Evolutionary conservation across 257 asterid genomes (phyloP).

Genomic region (Henckelia pumila): DNA sequence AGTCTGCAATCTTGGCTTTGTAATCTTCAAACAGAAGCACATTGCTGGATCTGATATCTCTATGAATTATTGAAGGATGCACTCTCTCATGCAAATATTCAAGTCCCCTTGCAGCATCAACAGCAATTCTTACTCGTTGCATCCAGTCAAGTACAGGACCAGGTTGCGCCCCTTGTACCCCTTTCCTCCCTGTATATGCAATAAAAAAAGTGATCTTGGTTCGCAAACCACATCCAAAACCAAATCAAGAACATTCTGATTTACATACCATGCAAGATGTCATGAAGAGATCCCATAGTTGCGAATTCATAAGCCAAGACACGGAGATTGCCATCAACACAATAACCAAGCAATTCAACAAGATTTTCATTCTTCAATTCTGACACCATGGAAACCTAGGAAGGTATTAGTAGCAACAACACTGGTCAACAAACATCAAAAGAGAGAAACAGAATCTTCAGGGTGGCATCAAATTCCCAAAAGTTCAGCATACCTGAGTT

Average conservation of each 20-base stretch:
- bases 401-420: slow-evolving; percentile 20
- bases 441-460: slow-evolving; percentile 18
- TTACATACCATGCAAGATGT: slow-evolving; percentile 80
- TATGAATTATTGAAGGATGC: slow-evolving; percentile 80
- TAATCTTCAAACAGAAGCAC: slow-evolving; percentile 91
- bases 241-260: slow-evolving; percentile 21
- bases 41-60: slow-evolving; percentile 97
- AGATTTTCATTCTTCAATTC: slow-evolving; percentile 88
- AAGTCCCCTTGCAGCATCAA: slow-evolving; percentile 96
- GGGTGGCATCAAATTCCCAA: slow-evolving; percentile 2
- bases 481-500: slow-evolving; percentile 58
- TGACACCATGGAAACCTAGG: slow-evolving; percentile 91
- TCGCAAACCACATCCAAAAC: slow-evolving; percentile 10
- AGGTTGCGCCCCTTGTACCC: slow-evolving; percentile 98
- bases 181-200: slow-evolving; percentile 76
- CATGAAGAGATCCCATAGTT: slow-evolving; percentile 98
- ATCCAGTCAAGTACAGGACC: slow-evolving; percentile 98
- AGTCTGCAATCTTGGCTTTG: slow-evolving; percentile 90
- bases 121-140: slow-evolving; percentile 92
- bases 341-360: slow-evolving; percentile 89
- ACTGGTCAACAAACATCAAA: slow-evolving; percentile 26
- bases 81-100: slow-evolving; percentile 92
- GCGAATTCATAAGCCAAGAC: slow-evolving; percentile 95
- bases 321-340: slow-evolving; percentile 87
- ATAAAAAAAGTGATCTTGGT: slow-evolving; percentile 4